Conservation (phyloP, 75 land plant genomes). For the Pseudotsuga menziesii region DNA sequence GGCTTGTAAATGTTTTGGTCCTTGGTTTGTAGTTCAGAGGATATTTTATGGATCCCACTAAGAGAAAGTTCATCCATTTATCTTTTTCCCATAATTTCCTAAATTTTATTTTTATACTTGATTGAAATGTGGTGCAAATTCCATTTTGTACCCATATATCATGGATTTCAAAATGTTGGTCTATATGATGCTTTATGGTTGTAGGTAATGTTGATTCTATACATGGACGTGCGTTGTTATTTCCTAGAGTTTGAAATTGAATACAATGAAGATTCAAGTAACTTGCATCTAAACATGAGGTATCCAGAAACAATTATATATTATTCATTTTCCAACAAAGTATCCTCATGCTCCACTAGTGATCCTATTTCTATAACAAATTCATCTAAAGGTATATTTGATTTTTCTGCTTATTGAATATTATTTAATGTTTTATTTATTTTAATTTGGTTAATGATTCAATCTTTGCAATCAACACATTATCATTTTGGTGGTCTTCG, state of each 20-base stretch:
- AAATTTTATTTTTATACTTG: not conserved
- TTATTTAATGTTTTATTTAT: no score
- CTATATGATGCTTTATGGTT: not conserved
- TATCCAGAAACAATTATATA: not conserved
- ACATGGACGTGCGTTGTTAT: not conserved
- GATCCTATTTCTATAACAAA: no score
- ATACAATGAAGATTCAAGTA: not conserved
- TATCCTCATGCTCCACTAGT: no score
- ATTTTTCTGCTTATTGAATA: no score
- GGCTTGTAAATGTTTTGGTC: not conserved
- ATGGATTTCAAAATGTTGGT: no score
- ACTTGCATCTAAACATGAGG: conserved; percentile 1
- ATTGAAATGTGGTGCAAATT: not conserved
- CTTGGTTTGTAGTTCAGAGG: not conserved
- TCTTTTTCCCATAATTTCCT: not conserved
- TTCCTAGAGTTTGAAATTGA: not conserved
- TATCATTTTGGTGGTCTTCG: no score
- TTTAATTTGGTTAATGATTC: no score
- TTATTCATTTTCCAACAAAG: no score
- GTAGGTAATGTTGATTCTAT: not conserved
- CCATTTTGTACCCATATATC: not conserved
- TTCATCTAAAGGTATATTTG: no score
- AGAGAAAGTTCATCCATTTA: not conserved
- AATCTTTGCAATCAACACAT: no score
- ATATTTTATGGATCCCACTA: not conserved